These are phyloP conservation scores for Quercus phellos DNA, from an alignment of 331 rosid genomes.

Conservation along the genomic window DNA sequence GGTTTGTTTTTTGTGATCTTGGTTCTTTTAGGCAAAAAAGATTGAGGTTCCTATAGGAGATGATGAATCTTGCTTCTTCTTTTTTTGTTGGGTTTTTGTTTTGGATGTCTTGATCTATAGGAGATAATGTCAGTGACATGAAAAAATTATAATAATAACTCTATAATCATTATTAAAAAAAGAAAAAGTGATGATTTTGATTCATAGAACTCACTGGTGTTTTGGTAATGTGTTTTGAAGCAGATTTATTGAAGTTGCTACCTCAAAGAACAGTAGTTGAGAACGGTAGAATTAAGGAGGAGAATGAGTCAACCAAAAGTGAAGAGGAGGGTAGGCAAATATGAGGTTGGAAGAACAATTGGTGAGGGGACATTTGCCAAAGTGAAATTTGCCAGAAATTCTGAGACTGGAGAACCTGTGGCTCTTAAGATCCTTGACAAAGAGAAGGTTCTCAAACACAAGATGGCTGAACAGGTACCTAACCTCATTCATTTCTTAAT, in stretches of 20 bases:
- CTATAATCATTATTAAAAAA: too few species aligned
- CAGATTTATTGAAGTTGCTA: background rate
- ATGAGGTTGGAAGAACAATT: slow-evolving; percentile 93
- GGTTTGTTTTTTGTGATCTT: background rate
- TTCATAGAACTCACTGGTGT: background rate
- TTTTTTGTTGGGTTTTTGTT: background rate
- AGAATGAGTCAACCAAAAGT: slow-evolving; percentile 74
- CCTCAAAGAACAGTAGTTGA: background rate
- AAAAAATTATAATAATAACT: too few species aligned
- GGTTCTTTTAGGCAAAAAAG: background rate
- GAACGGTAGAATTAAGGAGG: background rate
- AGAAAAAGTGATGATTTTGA: too few species aligned
- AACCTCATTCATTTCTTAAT: background rate
- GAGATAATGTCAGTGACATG: background rate
- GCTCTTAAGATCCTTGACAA: slow-evolving; percentile 93
- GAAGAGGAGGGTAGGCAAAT: slow-evolving; percentile 88
- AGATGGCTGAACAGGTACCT: slow-evolving; percentile 91
- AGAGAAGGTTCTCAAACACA: slow-evolving; percentile 96
- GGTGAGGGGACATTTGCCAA: slow-evolving; percentile 98
- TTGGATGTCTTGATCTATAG: background rate
- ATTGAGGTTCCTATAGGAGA: background rate
- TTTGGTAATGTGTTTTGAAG: slow-evolving; percentile 30
- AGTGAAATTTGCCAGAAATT: slow-evolving; percentile 84
- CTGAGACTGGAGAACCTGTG: slow-evolving; percentile 63
- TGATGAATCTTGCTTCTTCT: background rate